Evolutionary conservation across 495 filamentous ascomycete species (phyloP).

Genomic region (Penicillium subrubescens): DNA sequence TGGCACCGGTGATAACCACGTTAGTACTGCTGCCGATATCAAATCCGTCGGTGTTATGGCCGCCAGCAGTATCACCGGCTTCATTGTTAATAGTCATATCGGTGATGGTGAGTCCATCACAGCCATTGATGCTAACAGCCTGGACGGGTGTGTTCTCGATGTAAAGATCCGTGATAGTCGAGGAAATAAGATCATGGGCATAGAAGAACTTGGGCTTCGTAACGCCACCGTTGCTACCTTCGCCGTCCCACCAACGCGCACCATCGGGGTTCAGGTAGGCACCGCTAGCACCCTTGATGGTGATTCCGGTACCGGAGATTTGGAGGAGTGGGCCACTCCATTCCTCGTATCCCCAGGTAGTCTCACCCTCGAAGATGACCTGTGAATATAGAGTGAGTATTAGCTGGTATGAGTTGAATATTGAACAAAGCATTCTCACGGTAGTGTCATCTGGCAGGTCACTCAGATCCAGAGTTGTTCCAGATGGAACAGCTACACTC

Average conservation of each 20-base stretch:
- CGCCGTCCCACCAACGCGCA: slow-evolving; percentile 53
- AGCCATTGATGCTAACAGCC: slow-evolving; percentile 56
- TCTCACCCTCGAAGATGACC: slow-evolving; percentile 55
- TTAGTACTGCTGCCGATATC: slow-evolving; percentile 56
- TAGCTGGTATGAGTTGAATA: background rate
- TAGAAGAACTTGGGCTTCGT: slow-evolving; percentile 62
- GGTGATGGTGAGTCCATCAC: slow-evolving; percentile 50
- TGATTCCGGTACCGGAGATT: slow-evolving; percentile 51
- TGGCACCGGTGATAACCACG: slow-evolving; percentile 58
- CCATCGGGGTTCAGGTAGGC: slow-evolving; percentile 46
- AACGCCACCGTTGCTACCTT: slow-evolving; percentile 57
- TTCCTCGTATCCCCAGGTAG: slow-evolving; percentile 57
- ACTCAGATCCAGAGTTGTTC: slow-evolving; percentile 53
- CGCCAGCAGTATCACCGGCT: slow-evolving; percentile 51
- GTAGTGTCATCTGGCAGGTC: slow-evolving; percentile 46
- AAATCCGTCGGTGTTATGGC: slow-evolving; percentile 70
- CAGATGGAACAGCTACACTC: slow-evolving; percentile 53
- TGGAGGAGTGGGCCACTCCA: slow-evolving; percentile 53
- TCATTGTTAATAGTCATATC: slow-evolving; percentile 62
- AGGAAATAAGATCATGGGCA: slow-evolving; percentile 45
- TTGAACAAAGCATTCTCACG: slow-evolving; percentile 21
- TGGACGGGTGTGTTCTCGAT: slow-evolving; percentile 66
- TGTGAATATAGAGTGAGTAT: slow-evolving; percentile 14
- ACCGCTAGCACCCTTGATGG: slow-evolving; percentile 46
- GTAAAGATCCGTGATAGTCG: slow-evolving; percentile 46